Conservation (phyloP, 2,329 filamentous ascomycete genomes). For the Fusarium circinatum region DNA sequence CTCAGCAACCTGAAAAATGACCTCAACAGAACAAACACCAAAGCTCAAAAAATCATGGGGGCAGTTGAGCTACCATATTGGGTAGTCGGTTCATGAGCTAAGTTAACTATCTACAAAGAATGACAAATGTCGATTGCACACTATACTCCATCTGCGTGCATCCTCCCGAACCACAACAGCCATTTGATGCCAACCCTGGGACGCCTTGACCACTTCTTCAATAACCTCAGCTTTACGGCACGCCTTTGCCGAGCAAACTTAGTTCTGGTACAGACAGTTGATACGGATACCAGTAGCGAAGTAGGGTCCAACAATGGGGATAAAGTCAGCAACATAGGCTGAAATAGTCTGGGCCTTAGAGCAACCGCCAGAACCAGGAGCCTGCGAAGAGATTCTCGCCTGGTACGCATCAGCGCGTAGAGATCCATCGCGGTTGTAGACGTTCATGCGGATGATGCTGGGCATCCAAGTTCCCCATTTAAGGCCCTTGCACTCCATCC, state of each 20-base stretch:
- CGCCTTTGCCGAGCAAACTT: background rate
- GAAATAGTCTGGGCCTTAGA: background rate
- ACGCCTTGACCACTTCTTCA: background rate
- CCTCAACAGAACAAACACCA: no score
- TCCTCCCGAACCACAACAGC: rapidly evolving
- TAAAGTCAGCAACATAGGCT: background rate
- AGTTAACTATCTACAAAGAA: background rate
- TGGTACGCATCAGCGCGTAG: background rate
- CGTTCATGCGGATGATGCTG: constrained; percentile 8
- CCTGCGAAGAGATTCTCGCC: background rate
- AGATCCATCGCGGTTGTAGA: constrained; percentile 5
- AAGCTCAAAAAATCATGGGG: no score
- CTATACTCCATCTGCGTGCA: background rate
- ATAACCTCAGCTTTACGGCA: background rate
- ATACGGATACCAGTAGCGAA: constrained; percentile 1
- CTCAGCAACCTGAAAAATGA: no score
- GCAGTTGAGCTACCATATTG: no score
- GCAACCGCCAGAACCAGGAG: background rate
- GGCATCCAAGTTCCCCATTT: constrained; percentile 12
- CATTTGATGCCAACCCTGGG: rapidly evolving
- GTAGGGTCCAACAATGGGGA: background rate
- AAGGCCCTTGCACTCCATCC: background rate
- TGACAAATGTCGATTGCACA: background rate
- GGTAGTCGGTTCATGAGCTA: background rate
- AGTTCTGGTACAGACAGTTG: constrained; percentile 49